Conservation (phyloP, 805 yeast genomes). For the Yamadazyma insecticola region DNA sequence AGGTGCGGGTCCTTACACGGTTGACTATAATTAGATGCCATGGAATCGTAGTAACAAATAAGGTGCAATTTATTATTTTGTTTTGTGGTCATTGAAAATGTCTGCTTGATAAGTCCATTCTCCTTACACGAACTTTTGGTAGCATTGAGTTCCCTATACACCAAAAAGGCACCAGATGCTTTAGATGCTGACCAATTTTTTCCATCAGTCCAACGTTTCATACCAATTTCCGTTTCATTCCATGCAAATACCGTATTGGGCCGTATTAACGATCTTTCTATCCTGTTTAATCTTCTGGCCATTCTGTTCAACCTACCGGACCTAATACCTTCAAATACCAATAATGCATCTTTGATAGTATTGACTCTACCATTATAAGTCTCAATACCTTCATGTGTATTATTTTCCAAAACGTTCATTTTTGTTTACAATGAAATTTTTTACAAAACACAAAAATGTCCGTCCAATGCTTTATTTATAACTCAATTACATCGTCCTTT, state of each 20-base stretch:
- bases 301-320: conserved; percentile 53
- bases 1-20: conserved; percentile 24
- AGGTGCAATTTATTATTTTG: conserved; percentile 55
- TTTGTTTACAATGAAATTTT: no score
- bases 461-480: no score
- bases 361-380: conserved; percentile 59
- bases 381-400: no score
- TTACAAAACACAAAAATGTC: no score
- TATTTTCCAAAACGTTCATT: no score
- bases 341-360: conserved; percentile 57
- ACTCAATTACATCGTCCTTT: no score
- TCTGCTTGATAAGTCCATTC: conserved; percentile 60
- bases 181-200: conserved; percentile 69
- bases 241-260: conserved; percentile 65
- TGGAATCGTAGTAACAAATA: conserved; percentile 43
- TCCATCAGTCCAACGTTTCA: conserved; percentile 80
- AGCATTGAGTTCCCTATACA: conserved; percentile 49
- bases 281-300: conserved; percentile 51
- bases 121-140: conserved; percentile 23
- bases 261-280: conserved; percentile 52
- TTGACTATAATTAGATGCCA: conserved; percentile 4
- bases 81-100: conserved; percentile 52
- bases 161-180: conserved; percentile 56
- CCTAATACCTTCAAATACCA: conserved; percentile 62
- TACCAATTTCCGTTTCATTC: conserved; percentile 70